These are phyloP conservation scores for Cardiosporidium cionae DNA, from an alignment of 169 alveolate species.

Conservation along the genomic window DNA sequence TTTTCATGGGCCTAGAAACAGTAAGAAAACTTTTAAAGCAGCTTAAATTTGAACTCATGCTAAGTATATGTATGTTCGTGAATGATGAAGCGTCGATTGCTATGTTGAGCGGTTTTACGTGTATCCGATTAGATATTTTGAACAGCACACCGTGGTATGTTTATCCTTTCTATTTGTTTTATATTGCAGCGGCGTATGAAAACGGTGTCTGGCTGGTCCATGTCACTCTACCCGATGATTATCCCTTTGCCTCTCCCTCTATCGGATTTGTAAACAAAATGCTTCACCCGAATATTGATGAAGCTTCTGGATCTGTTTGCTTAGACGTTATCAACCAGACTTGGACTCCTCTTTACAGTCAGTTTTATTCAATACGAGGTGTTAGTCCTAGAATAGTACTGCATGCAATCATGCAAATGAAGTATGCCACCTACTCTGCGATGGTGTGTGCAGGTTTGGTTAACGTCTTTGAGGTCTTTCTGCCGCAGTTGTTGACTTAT, in stretches of 20 bases:
- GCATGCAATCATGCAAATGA: background rate
- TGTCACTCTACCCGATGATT: constrained; percentile 90
- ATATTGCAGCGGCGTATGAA: constrained; percentile 65
- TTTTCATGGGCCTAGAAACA: constrained; percentile 40
- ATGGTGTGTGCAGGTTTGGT: constrained; percentile 63
- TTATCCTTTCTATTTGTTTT: background rate
- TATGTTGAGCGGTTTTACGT: background rate
- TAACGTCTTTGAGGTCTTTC: constrained; percentile 87
- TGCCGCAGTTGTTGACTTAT: constrained; percentile 89
- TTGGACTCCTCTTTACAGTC: constrained; percentile 93
- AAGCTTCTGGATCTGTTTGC: constrained; percentile 91
- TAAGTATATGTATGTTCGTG: background rate
- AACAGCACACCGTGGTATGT: background rate
- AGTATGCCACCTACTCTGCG: background rate
- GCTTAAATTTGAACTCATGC: background rate
- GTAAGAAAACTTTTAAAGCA: constrained; percentile 9
- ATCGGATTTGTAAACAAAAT: constrained; percentile 88
- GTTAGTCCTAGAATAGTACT: background rate
- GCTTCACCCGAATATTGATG: constrained; percentile 92
- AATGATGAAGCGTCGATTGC: background rate
- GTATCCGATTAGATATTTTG: background rate
- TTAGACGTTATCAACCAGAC: constrained; percentile 91
- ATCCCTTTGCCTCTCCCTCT: constrained; percentile 93
- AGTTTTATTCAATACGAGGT: constrained; percentile 3
- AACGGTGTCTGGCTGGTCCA: constrained; percentile 75